Evolutionary conservation across 306 rosid species (phyloP).

Genomic region (Potentilla sterilis): DNA sequence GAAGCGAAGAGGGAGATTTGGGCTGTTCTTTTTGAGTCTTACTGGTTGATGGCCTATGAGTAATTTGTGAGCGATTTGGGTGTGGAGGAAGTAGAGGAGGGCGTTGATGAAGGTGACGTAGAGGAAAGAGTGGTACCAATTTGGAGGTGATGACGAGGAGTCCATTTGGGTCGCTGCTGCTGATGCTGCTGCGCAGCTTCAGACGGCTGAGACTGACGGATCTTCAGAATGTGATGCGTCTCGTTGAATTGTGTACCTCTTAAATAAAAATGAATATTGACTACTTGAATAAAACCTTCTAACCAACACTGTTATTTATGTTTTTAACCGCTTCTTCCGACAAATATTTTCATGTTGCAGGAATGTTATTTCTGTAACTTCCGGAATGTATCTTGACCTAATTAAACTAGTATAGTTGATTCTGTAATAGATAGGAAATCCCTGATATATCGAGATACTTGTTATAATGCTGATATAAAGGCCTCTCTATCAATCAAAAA

Average conservation of each 20-base stretch:
- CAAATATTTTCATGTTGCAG: too few relatives aligned
- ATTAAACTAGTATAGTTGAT: too few relatives aligned
- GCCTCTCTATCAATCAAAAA: too few relatives aligned
- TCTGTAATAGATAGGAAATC: too few relatives aligned
- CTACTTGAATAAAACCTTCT: neutral
- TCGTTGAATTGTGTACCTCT: neutral
- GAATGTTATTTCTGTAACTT: too few relatives aligned
- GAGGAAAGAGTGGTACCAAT: constrained; percentile 41
- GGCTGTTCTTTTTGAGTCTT: constrained; percentile 39
- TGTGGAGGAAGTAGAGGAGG: constrained; percentile 36
- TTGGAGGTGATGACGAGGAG: neutral
- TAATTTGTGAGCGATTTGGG: constrained; percentile 31
- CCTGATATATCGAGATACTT: too few relatives aligned
- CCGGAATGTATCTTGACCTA: too few relatives aligned
- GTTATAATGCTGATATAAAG: too few relatives aligned
- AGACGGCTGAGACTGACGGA: neutral
- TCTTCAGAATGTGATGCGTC: neutral
- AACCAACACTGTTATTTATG: neutral
- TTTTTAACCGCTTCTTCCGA: too few relatives aligned
- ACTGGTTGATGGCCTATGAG: constrained; percentile 36
- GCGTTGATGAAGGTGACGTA: constrained; percentile 35
- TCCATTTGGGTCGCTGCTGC: neutral
- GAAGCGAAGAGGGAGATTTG: constrained; percentile 82
- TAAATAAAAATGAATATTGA: neutral
- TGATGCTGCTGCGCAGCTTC: neutral